phyloP scores from a whole-genome alignment of 164 flowering plant species.

The Chimonanthus praecox region DNA sequence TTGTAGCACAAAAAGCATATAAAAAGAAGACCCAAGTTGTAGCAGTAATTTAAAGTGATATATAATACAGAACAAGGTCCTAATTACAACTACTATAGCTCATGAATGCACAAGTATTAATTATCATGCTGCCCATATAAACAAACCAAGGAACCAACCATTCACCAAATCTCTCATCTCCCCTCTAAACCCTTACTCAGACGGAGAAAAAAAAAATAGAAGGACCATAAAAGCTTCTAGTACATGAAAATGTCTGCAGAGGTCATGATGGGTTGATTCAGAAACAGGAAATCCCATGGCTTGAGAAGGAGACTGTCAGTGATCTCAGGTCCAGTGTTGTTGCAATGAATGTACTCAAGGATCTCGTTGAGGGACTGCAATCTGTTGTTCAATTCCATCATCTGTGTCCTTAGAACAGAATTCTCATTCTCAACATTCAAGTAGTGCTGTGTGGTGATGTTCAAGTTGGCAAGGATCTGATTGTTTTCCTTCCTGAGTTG shows the following conservation, averaged over 20 bases:
- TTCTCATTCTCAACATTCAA: slow-evolving; percentile 58
- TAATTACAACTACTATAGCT: slow-evolving; percentile 8
- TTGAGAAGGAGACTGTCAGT: slow-evolving; percentile 20
- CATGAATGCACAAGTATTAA: slow-evolving; percentile 10
- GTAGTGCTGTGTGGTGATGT: slow-evolving; percentile 46
- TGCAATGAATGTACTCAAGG: slow-evolving; percentile 23
- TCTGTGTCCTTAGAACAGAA: slow-evolving; percentile 59
- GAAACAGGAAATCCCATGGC: slow-evolving; percentile 23
- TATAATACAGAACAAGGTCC: slow-evolving; percentile 4
- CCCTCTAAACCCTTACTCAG: neutral
- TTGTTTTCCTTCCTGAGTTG: slow-evolving; percentile 53
- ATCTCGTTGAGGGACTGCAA: slow-evolving; percentile 64
- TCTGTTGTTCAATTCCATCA: slow-evolving; percentile 56
- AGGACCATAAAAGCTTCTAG: slow-evolving; percentile 8
- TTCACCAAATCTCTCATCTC: neutral
- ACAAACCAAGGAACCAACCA: neutral
- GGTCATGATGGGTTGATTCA: slow-evolving; percentile 14
- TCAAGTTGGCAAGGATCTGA: slow-evolving; percentile 38
- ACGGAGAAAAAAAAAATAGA: neutral
- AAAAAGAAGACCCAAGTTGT: neutral
- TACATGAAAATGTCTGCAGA: slow-evolving; percentile 24
- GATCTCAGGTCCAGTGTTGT: slow-evolving; percentile 6
- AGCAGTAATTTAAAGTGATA: slow-evolving; percentile 4
- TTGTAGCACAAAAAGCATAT: neutral
- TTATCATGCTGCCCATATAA: neutral